Conservation (phyloP, 2,329 filamentous ascomycete species). For the Colletotrichum filicis region DNA sequence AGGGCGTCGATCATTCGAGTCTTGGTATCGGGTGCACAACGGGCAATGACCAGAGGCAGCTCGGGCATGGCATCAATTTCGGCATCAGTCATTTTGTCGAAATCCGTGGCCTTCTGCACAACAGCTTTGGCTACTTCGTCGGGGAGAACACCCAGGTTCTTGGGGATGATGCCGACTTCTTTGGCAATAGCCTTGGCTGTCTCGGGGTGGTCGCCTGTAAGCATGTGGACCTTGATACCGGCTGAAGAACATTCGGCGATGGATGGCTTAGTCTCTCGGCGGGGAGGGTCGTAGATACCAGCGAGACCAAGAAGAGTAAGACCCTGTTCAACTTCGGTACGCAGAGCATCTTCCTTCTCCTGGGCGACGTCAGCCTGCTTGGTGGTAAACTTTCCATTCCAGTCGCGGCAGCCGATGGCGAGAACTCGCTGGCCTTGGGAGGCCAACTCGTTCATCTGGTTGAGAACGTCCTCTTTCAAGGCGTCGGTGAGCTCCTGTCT, state of each 20-base stretch:
- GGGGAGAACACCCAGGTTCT: conserved; percentile 68
- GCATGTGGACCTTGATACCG: conserved; percentile 84
- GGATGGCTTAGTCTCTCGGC: conserved; percentile 79
- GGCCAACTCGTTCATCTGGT: conserved; percentile 69
- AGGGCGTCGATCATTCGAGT: conserved; percentile 92
- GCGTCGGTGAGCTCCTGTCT: conserved; percentile 61
- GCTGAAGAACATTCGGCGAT: conserved; percentile 77
- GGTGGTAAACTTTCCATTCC: conserved; percentile 59
- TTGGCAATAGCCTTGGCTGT: conserved; percentile 83
- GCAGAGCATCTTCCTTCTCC: conserved; percentile 53
- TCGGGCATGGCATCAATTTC: conserved; percentile 82
- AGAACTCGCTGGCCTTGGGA: conserved; percentile 78
- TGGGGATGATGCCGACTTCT: conserved; percentile 81
- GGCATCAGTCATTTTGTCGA: conserved; percentile 79
- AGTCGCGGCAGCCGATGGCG: conserved; percentile 74
- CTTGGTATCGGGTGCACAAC: conserved; percentile 87
- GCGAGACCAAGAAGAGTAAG: conserved; percentile 84
- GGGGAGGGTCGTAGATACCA: conserved; percentile 88
- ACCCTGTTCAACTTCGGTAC: conserved; percentile 72
- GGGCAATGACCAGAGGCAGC: conserved; percentile 83
- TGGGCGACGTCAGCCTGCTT: conserved; percentile 44
- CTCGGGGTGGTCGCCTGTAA: conserved; percentile 84
- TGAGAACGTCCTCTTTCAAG: conserved; percentile 60
- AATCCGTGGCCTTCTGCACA: conserved; percentile 81
- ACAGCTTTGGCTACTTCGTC: conserved; percentile 73